Percentiles rank a stretch among this genome's conserved stretches.
These are phyloP conservation scores for Tagetes patula DNA, from an alignment of 129 eudicot species.

Conservation along the genomic window DNA sequence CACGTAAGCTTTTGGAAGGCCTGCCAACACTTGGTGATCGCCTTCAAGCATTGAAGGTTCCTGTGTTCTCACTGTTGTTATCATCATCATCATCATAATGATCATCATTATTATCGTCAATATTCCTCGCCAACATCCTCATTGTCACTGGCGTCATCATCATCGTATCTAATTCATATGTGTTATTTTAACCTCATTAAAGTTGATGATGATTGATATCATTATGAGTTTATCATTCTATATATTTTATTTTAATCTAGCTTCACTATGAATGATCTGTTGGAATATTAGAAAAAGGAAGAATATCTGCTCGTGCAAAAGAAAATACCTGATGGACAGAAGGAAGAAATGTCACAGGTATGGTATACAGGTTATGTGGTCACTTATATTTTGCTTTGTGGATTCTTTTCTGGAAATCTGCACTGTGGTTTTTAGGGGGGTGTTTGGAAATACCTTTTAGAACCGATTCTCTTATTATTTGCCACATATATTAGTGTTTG, in stretches of 20 bases:
- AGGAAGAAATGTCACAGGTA: constrained; percentile 99
- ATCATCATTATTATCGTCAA: no score
- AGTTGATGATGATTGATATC: no score
- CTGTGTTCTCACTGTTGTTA: constrained; percentile 3
- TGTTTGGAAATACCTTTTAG: not conserved
- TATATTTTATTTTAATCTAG: no score
- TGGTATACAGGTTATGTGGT: constrained; percentile 23
- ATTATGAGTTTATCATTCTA: no score
- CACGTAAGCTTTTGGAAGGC: constrained; percentile 73
- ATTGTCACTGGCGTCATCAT: no score
- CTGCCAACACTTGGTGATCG: constrained; percentile 96
- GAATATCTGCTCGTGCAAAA: constrained; percentile 95
- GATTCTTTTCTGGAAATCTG: constrained; percentile 1
- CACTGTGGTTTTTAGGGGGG: not conserved
- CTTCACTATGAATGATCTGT: not conserved
- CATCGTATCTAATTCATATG: no score
- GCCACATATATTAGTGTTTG: not conserved
- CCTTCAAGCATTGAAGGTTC: constrained; percentile 72
- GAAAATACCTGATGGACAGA: constrained; percentile 92
- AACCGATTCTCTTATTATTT: not conserved
- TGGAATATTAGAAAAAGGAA: constrained; percentile 68
- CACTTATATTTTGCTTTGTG: not conserved
- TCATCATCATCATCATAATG: no score
- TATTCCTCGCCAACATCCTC: no score
- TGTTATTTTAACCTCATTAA: no score